Evolutionary conservation across 305 asterid species (phyloP).

Genomic region (Solanum aculeatissimum): DNA sequence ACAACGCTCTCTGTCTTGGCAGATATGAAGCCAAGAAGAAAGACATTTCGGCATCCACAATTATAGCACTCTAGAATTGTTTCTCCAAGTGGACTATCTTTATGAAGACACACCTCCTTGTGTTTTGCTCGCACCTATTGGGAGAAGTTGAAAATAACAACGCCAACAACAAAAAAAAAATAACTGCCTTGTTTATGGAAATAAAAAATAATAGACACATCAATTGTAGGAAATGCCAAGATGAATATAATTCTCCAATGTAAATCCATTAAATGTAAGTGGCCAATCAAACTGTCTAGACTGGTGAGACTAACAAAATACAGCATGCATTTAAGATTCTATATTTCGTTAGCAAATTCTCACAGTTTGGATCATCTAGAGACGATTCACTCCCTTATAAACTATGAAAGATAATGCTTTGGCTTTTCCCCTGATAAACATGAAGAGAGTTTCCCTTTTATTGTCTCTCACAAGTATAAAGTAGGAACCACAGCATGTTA

Average conservation of each 20-base stretch:
- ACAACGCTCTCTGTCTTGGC: constrained; percentile 99
- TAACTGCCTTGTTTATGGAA: not conserved
- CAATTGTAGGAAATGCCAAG: not conserved
- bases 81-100: constrained; percentile 98
- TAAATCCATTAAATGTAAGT: not conserved
- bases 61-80: constrained; percentile 96
- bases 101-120: constrained; percentile 99
- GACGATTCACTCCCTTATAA: not conserved
- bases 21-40: constrained; percentile 96
- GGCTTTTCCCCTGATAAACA: not conserved
- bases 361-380: not conserved
- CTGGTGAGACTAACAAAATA: not conserved
- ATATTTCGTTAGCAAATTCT: not conserved
- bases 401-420: not conserved
- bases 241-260: not conserved
- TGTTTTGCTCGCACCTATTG: constrained; percentile 94
- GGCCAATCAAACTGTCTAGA: not conserved
- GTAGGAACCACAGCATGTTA: not conserved
- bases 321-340: not conserved
- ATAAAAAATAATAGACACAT: not conserved
- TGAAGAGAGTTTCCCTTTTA: too few species aligned
- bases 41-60: constrained; percentile 98
- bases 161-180: not conserved
- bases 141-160: not conserved
- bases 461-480: not conserved